phyloP scores from a whole-genome alignment of 1,284 basidiomycete genomes.

The Afroboletus lepidellus region DNA sequence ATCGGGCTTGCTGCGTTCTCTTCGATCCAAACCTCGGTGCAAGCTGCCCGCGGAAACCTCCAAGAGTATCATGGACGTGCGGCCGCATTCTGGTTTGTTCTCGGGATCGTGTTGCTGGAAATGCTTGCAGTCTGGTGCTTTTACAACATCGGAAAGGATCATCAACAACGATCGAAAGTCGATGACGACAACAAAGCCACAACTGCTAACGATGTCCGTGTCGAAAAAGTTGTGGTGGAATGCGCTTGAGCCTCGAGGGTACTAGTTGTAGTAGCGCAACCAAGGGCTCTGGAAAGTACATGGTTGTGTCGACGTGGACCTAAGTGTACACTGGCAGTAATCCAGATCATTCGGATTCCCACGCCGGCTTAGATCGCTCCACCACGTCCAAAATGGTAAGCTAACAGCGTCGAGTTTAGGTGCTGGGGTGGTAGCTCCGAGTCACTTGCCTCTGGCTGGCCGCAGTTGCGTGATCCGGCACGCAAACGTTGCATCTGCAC shows the following conservation, averaged over 20 bases:
- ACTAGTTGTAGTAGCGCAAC: too few relatives aligned
- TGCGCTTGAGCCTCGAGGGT: not conserved
- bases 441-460: too few relatives aligned
- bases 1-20: conserved; percentile 45
- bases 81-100: conserved; percentile 50
- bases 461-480: too few relatives aligned
- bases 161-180: not conserved
- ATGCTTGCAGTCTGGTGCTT: conserved; percentile 38
- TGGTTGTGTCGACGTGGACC: too few relatives aligned
- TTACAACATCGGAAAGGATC: conserved; percentile 28
- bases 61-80: conserved; percentile 41
- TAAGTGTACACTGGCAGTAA: too few relatives aligned
- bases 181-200: not conserved
- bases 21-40: conserved; percentile 49
- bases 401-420: not conserved
- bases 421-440: not conserved
- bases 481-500: too few relatives aligned
- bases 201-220: not conserved
- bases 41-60: conserved; percentile 32
- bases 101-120: conserved; percentile 40
- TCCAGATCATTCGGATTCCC: too few relatives aligned
- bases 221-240: not conserved
- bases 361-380: too few relatives aligned
- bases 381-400: too few relatives aligned
- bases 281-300: too few relatives aligned